Evolutionary conservation across 2,329 filamentous ascomycete genomes (phyloP).

Genomic region (Verticillium albo-atrum): DNA sequence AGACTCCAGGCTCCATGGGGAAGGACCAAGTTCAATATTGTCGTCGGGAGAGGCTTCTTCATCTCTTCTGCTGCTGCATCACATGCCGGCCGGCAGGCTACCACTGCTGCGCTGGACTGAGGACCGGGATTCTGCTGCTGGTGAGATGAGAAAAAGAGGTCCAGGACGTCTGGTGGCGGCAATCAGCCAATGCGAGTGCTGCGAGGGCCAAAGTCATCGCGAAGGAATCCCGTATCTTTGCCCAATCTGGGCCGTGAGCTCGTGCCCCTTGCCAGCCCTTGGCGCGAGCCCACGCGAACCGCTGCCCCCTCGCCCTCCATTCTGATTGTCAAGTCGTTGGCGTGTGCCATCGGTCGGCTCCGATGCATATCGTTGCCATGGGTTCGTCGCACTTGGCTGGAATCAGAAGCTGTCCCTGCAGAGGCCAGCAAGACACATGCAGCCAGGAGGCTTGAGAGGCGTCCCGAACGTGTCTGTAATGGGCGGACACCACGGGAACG

Average conservation of each 20-base stretch:
- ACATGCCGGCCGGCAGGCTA: neutral
- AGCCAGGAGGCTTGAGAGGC: neutral
- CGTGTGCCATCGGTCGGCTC: slow-evolving; percentile 1
- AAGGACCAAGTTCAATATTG: neutral
- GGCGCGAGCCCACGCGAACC: neutral
- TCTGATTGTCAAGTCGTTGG: neutral
- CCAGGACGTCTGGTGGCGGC: neutral
- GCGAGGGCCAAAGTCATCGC: neutral
- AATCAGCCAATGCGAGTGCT: neutral
- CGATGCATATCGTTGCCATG: neutral
- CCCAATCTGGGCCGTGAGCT: slow-evolving; percentile 1
- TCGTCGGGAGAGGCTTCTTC: neutral
- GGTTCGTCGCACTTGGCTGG: neutral
- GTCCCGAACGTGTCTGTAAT: neutral
- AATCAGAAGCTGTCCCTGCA: neutral
- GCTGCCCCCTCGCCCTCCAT: neutral
- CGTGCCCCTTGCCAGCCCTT: neutral
- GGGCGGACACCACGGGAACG: neutral
- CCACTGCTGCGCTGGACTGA: neutral
- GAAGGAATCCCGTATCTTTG: slow-evolving; percentile 1
- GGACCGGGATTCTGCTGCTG: neutral
- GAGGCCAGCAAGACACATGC: neutral
- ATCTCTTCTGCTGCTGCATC: neutral
- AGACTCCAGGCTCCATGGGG: neutral
- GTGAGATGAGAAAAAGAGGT: neutral